Evolutionary conservation across 2,329 filamentous ascomycete species (phyloP).

Genomic region (Ustulina deusta): DNA sequence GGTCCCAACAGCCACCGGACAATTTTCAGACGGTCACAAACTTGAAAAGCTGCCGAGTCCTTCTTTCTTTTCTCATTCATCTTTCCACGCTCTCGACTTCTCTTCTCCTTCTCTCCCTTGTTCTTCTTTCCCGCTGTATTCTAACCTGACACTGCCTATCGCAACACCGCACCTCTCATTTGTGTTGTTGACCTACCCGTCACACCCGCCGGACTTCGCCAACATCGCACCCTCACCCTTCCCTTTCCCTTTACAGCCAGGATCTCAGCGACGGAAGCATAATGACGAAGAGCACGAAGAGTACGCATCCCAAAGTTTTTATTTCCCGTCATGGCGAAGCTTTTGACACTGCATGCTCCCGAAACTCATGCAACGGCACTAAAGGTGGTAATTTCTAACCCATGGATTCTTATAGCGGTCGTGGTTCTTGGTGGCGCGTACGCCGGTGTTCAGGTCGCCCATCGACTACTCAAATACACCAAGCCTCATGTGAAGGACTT

Average conservation of each 20-base stretch:
- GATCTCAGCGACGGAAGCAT: conserved; percentile 1
- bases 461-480: conserved; percentile 66
- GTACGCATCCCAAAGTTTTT: conserved; percentile 1
- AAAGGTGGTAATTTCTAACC: neutral
- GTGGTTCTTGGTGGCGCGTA: conserved; percentile 67
- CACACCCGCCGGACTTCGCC: conserved; percentile 38
- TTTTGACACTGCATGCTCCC: neutral
- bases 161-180: neutral
- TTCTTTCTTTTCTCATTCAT: conserved; percentile 1
- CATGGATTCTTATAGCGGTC: conserved; percentile 51
- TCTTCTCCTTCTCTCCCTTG: neutral
- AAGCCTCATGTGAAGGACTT: conserved; percentile 58
- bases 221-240: neutral
- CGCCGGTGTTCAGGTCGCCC: conserved; percentile 65
- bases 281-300: conserved; percentile 28
- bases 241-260: conserved; percentile 15
- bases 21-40: neutral
- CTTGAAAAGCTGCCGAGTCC: conserved; percentile 2
- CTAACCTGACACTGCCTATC: neutral
- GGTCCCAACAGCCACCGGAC: conserved; percentile 19
- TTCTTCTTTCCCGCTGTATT: neutral
- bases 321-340: neutral
- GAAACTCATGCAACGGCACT: neutral
- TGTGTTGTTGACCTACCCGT: neutral
- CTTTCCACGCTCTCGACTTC: neutral